These are phyloP conservation scores for Mikania micrantha DNA, from an alignment of 129 eudicot species.

Conservation along the genomic window DNA sequence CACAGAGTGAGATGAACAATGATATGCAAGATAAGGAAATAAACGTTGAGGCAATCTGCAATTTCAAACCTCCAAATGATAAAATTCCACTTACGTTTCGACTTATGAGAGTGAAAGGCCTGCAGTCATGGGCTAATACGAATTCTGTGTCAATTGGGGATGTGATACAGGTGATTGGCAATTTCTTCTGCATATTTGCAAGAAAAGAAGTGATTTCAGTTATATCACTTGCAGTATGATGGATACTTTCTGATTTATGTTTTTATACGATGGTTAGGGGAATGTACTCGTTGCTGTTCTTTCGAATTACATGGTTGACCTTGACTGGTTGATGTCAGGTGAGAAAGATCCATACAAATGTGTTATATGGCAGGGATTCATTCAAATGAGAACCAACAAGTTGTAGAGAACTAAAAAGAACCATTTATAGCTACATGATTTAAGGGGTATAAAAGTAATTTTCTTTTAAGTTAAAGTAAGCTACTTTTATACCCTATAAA, in stretches of 20 bases:
- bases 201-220: neutral
- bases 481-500: no score
- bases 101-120: constrained; percentile 71
- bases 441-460: no score
- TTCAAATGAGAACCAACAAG: no score
- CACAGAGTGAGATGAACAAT: constrained; percentile 28
- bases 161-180: constrained; percentile 63
- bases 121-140: constrained; percentile 89
- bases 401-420: no score
- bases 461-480: no score
- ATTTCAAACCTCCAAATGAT: constrained; percentile 43
- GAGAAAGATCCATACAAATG: constrained; percentile 22
- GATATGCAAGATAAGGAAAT: constrained; percentile 22
- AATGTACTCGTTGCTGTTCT: constrained; percentile 79
- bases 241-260: constrained; percentile 4
- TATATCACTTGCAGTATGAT: neutral
- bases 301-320: constrained; percentile 96
- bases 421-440: no score
- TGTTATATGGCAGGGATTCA: constrained; percentile 3
- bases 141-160: constrained; percentile 75
- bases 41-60: constrained; percentile 44
- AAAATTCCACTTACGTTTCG: constrained; percentile 65
- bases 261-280: constrained; percentile 48
- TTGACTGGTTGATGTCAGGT: constrained; percentile 95
- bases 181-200: neutral